These are phyloP conservation scores for Cydonia oblonga DNA, from an alignment of 331 rosid species.

Conservation along the genomic window DNA sequence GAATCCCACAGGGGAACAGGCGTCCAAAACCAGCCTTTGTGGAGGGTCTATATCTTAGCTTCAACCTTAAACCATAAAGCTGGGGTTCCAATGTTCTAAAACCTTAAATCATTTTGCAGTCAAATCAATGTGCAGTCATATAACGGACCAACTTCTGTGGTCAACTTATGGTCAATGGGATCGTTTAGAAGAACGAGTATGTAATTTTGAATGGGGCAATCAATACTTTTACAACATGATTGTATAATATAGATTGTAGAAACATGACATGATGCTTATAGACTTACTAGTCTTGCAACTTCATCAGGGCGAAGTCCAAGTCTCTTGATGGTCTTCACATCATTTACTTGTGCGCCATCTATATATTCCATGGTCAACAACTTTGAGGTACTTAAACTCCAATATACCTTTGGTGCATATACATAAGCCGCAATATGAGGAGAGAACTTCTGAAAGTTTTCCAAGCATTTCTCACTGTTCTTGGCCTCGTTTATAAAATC, in stretches of 20 bases:
- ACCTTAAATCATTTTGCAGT: background rate
- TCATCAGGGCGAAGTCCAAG: slow-evolving; percentile 68
- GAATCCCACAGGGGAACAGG: background rate
- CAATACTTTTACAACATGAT: background rate
- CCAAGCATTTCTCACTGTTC: slow-evolving; percentile 86
- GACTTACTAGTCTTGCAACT: slow-evolving; percentile 76
- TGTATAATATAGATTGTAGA: background rate
- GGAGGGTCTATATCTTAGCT: background rate
- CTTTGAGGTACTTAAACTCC: slow-evolving; percentile 79
- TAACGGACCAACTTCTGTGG: background rate
- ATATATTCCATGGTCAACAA: slow-evolving; percentile 91
- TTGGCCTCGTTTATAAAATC: slow-evolving; percentile 76
- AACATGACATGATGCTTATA: slow-evolving; percentile 3
- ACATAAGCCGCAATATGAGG: slow-evolving; percentile 78
- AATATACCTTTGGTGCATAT: slow-evolving; percentile 79
- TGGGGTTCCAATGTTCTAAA: background rate
- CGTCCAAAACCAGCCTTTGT: background rate
- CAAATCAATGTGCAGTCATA: background rate
- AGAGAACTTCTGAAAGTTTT: slow-evolving; percentile 70
- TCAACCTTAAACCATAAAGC: background rate
- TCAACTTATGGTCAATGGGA: background rate
- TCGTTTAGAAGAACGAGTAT: background rate
- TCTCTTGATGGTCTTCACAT: slow-evolving; percentile 47
- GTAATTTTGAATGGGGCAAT: background rate
- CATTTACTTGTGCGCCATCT: slow-evolving; percentile 75